Percentiles rank a stretch among this genome's conserved stretches.
These are phyloP conservation scores for Fusarium hostae DNA, from an alignment of 2,329 filamentous ascomycete species.

Conservation along the genomic window DNA sequence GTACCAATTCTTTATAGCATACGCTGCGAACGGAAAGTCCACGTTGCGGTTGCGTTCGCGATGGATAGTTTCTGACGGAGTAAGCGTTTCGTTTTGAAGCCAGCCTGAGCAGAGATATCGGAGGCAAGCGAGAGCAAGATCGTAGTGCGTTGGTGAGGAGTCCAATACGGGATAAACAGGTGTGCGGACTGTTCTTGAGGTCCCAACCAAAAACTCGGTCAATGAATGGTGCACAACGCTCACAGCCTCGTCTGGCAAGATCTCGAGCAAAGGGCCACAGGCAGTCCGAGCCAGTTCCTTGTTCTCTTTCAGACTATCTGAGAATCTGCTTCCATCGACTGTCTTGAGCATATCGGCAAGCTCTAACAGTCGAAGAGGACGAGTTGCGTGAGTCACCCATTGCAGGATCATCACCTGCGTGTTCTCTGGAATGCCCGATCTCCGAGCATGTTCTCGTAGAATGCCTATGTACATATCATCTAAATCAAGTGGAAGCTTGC, in stretches of 20 bases:
- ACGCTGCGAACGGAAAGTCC: constrained; percentile 26
- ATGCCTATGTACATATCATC: constrained; percentile 29
- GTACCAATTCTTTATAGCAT: constrained; percentile 24
- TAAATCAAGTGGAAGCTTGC: constrained; percentile 23
- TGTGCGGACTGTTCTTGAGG: neutral
- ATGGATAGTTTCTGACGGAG: neutral
- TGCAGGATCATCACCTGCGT: constrained; percentile 32
- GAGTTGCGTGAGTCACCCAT: constrained; percentile 30
- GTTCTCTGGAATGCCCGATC: constrained; percentile 21
- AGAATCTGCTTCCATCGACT: neutral
- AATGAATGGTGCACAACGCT: constrained; percentile 38
- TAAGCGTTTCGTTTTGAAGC: neutral
- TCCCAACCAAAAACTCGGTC: constrained; percentile 32
- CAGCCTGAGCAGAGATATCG: constrained; percentile 25
- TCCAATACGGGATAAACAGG: constrained; percentile 22
- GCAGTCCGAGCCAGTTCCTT: constrained; percentile 31
- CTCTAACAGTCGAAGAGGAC: constrained; percentile 33
- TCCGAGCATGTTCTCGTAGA: constrained; percentile 22
- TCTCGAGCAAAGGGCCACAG: constrained; percentile 35
- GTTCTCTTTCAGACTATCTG: constrained; percentile 11
- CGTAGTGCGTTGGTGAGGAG: constrained; percentile 17
- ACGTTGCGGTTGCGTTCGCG: neutral
- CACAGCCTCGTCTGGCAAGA: constrained; percentile 34
- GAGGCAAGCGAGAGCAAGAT: constrained; percentile 31
- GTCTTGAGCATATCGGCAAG: constrained; percentile 34